Conservation (phyloP, 2,329 filamentous ascomycete genomes). For the Hypoxylon sp. region DNA sequence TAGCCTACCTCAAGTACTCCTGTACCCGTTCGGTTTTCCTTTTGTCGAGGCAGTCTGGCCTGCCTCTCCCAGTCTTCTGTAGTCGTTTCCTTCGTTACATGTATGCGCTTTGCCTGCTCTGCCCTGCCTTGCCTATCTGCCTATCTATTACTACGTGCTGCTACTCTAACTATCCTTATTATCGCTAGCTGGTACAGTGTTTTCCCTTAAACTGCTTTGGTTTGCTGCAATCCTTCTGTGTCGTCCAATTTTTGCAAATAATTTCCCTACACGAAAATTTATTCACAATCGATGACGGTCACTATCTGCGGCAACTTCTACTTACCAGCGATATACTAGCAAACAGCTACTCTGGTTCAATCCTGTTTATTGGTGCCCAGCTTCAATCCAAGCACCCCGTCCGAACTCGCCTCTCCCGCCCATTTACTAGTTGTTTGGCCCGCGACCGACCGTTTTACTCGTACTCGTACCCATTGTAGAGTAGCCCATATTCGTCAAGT, state of each 20-base stretch:
- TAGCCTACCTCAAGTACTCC: slow-evolving; percentile 34
- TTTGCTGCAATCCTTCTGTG: slow-evolving; percentile 39
- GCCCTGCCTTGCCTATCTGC: slow-evolving; percentile 30
- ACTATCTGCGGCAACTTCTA: slow-evolving; percentile 31
- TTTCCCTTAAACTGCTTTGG: slow-evolving; percentile 36
- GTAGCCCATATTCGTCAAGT: slow-evolving; percentile 35
- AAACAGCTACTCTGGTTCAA: slow-evolving; percentile 34
- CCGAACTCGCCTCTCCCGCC: slow-evolving; percentile 18
- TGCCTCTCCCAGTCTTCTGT: slow-evolving; percentile 21
- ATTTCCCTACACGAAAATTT: slow-evolving; percentile 38
- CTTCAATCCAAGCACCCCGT: slow-evolving; percentile 19
- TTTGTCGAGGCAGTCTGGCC: slow-evolving; percentile 29
- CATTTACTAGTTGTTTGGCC: slow-evolving; percentile 31
- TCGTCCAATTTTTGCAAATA: slow-evolving; percentile 43
- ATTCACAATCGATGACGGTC: slow-evolving; percentile 35
- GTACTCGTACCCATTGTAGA: slow-evolving; percentile 37
- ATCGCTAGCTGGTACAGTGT: slow-evolving; percentile 20
- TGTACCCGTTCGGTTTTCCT: slow-evolving; percentile 28
- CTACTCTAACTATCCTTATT: slow-evolving; percentile 34
- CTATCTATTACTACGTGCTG: slow-evolving; percentile 26
- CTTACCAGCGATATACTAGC: slow-evolving; percentile 41
- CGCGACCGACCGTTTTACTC: slow-evolving; percentile 43
- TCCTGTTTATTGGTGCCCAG: slow-evolving; percentile 14
- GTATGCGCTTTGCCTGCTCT: slow-evolving; percentile 32
- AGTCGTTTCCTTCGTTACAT: slow-evolving; percentile 28